phyloP scores from a whole-genome alignment of 257 asterid species.

The Nicotiana benthamiana region DNA sequence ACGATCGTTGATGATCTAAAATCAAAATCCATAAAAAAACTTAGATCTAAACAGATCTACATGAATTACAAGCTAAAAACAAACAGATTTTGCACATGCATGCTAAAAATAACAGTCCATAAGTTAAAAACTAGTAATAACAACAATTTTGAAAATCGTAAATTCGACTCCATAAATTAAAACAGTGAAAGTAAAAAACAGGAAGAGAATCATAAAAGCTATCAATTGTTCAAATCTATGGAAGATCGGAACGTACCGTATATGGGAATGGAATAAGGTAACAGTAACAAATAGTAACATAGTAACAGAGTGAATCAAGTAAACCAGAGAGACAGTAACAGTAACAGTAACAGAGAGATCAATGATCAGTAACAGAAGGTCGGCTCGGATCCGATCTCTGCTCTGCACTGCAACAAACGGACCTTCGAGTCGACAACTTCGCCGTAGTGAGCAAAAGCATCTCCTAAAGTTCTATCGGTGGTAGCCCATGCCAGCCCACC shows the following conservation, averaged over 20 bases:
- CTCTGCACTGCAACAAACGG: constrained; percentile 31
- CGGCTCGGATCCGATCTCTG: constrained; percentile 17
- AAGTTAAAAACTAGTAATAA: too few species aligned
- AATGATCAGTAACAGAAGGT: constrained; percentile 16
- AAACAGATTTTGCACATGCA: not conserved
- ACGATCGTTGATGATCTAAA: constrained; percentile 71
- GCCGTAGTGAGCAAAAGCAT: constrained; percentile 49
- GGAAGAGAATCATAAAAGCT: too few species aligned
- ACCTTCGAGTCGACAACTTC: constrained; percentile 65
- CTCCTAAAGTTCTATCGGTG: constrained; percentile 37
- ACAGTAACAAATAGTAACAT: constrained; percentile 12
- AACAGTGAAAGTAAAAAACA: too few species aligned
- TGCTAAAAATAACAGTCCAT: not conserved
- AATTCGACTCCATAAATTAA: too few species aligned
- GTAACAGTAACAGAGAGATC: constrained; percentile 18
- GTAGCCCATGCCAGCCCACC: constrained; percentile 62
- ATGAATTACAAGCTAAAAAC: constrained; percentile 1
- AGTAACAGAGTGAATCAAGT: not conserved
- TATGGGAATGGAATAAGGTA: constrained; percentile 6
- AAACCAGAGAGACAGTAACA: not conserved
- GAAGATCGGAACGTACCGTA: constrained; percentile 27
- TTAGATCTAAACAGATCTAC: constrained; percentile 23
- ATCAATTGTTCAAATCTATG: constrained; percentile 10
- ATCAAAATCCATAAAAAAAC: not conserved
- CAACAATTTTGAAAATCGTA: too few species aligned